Evolutionary conservation across 768 basidiomycete species (phyloP).

Genomic region (Tylopilus rubrobrunneus): DNA sequence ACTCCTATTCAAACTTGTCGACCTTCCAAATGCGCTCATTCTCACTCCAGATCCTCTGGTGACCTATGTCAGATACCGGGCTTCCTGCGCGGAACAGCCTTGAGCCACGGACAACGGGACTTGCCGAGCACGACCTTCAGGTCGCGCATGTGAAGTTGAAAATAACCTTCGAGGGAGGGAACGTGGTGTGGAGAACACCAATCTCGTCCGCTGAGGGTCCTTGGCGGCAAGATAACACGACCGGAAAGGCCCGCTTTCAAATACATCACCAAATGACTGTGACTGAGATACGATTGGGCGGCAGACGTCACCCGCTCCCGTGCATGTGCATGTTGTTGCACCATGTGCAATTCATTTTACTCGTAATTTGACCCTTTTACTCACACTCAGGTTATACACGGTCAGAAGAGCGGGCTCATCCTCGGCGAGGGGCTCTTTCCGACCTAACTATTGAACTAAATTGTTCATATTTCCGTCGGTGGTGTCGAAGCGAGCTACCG

Average conservation of each 20-base stretch:
- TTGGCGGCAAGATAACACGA: slow-evolving; percentile 20
- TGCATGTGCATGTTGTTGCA: slow-evolving; percentile 6
- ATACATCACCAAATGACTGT: slow-evolving; percentile 1
- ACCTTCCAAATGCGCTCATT: slow-evolving; percentile 19
- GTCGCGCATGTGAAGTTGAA: slow-evolving; percentile 4
- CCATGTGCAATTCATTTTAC: slow-evolving; percentile 23
- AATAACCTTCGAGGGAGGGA: slow-evolving; percentile 30
- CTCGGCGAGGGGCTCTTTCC: slow-evolving; percentile 14
- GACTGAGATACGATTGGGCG: slow-evolving; percentile 4
- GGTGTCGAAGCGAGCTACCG: slow-evolving; percentile 2
- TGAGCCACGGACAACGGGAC: slow-evolving; percentile 10
- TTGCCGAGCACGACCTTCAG: slow-evolving; percentile 15
- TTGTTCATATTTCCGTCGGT: slow-evolving; percentile 12
- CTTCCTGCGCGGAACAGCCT: slow-evolving; percentile 16
- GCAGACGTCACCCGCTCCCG: slow-evolving; percentile 22
- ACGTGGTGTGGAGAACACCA: slow-evolving; percentile 29
- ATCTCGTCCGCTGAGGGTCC: slow-evolving; percentile 3
- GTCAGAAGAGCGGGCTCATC: slow-evolving; percentile 2
- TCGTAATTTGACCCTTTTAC: slow-evolving; percentile 3
- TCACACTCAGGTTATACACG: background rate
- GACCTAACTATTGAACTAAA: slow-evolving; percentile 2
- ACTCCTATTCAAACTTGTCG: slow-evolving; percentile 4
- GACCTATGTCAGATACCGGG: slow-evolving; percentile 6
- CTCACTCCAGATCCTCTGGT: slow-evolving; percentile 14
- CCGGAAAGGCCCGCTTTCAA: slow-evolving; percentile 21